These are phyloP conservation scores for Apostasia shenzhenica DNA, from an alignment of 106 monocot species.

Conservation along the genomic window DNA sequence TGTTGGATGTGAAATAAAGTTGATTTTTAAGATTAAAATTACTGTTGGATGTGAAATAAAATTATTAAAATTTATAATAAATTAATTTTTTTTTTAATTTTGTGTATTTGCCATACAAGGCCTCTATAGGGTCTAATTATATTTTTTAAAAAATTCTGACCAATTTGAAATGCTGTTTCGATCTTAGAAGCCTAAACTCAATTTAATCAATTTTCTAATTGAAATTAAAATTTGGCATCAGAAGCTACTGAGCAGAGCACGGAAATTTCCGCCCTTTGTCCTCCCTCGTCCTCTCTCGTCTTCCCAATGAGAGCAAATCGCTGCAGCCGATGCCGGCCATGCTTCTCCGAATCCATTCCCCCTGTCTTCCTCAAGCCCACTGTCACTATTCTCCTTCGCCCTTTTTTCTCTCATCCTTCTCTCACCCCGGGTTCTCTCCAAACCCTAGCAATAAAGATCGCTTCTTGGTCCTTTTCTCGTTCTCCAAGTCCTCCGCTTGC, in stretches of 20 bases:
- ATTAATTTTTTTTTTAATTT: no score
- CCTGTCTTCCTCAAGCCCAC: background rate
- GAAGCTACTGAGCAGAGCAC: background rate
- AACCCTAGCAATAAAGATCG: background rate
- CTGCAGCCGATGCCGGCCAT: background rate
- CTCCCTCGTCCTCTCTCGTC: background rate
- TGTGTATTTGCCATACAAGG: no score
- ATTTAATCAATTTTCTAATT: no score
- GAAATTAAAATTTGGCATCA: no score
- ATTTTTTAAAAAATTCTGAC: no score
- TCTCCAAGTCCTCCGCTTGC: background rate
- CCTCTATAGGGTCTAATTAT: no score
- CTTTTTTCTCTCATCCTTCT: background rate
- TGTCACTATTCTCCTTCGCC: background rate
- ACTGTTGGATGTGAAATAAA: no score
- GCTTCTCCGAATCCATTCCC: background rate
- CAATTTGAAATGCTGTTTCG: no score
- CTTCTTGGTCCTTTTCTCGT: background rate
- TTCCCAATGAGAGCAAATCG: conserved; percentile 2
- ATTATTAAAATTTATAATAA: no score
- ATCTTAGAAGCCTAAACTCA: no score
- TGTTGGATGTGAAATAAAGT: no score
- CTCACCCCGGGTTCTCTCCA: conserved; percentile 1
- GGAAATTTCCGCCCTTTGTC: conserved; percentile 1
- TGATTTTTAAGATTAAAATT: no score